Base-by-base conservation (phyloP, 345 rosid genomes). In the Aurinia saxatilis region DNA sequence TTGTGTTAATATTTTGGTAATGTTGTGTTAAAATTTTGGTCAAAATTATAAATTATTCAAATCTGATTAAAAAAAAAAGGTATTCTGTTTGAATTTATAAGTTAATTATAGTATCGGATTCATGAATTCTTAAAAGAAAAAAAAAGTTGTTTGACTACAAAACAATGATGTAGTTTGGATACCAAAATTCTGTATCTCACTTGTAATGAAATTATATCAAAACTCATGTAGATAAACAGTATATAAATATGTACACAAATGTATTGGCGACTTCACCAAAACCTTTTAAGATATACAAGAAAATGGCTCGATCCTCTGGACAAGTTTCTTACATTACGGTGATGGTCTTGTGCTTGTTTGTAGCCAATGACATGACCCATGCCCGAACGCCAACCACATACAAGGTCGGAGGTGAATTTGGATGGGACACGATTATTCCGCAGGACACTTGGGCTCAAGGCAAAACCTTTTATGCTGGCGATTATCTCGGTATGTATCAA, bases 381-480 rank as follows among this genome's bases (percentile, higher is more conserved):
- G 42, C 49, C 14, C 19, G 64, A 19, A 47, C 19, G 0, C 71
- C 63, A 4, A 37, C 56, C 47, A 56, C 40, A 1, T 66, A 47
- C 39, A 6, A 1, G 16, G 64, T 66, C 27, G 71, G 71, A 25
- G 57, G 4, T 7, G 12, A 38, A 0, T 10, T 12, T 1, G 65
- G 72, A 14, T 67, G 59, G 57, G 50, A 39, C 5, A 4, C 10
- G 11, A 5, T 21, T 48, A 0, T 39, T 57, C 65, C 18, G 0
- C 21, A 31, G 64, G 64, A 67, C 17, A 10, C 36, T 57, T 67
- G 65, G 72, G 27, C 72, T 13, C 0, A 7, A n/a, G 65, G 41
- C 40, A 57, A 66, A 45, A 66, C 64, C 0, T 66, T 66, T 47
- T 66, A 66, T 5, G 71, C 35, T 30, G 64, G 64, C 7, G 64